Base-by-base conservation (phyloP, 2,329 filamentous ascomycete species). In the Colletotrichum sublineola region DNA sequence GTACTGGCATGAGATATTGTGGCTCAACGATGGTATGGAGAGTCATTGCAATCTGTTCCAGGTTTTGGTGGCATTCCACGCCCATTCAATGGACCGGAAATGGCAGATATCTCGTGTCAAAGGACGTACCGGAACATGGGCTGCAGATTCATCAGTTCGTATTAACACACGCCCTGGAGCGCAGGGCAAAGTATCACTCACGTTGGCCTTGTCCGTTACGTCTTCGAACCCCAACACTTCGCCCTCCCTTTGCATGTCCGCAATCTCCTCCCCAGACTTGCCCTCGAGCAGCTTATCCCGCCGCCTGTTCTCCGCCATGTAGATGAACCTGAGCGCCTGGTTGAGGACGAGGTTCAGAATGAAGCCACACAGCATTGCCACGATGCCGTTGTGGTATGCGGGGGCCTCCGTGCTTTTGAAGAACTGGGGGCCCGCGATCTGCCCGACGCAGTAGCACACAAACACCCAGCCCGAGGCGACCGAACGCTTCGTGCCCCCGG, bases 161-260 rank as follows among this genome's bases (percentile, higher is more conserved):
- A 11, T 40, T 20, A 5, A 56, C 3, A 3, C 38, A 9, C 9
- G 20, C 1, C 18, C 18, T 6, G 9, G 1, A 5, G 20, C 7
- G 7, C 12, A 46, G 20, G 6, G 29, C 7, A 0, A 14, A 0
- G n/a, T 11, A 63, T 31, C 29, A 71, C 68, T 69, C 24, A 69
- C 69, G 18, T 83, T 82, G 20, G 79, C 52, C 64, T 75, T 79
- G 63, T 84, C 82, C 11, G 82, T 83, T 57, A 82, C 77, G 61
- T 84, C 81, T 57, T 83, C 81, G 53, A 83, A 81, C 0, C 81
- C 82, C 24, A 64, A 55, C 3, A 64, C 66, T 31, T 72, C 69
- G 8, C 69, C 69, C 55, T 72, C 69, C 8, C 66, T 24, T 9
- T 64, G 66, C 69, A 69, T 72, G 14, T 64, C 69, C n/a, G 66